Base-by-base conservation (phyloP, 148 eudicot genomes). In the Rhododendron williamsianum region DNA sequence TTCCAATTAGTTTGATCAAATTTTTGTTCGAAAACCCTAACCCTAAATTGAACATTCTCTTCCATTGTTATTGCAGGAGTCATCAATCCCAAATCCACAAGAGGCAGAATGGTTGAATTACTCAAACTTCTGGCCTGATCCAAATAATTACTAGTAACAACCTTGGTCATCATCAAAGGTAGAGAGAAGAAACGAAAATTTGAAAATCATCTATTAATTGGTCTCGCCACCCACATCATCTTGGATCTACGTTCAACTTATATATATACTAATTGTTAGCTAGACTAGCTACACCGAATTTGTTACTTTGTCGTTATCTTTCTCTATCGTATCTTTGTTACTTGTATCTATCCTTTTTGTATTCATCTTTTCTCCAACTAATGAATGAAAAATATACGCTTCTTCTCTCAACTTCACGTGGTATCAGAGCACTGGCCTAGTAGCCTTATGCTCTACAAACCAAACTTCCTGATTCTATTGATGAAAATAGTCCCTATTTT, bases 21-120 rank as follows among this genome's bases (percentile, higher is more conserved):
- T 46, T 10, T 11, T 13, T 51, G 3, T 51, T 11, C 56, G 18
- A n/a, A 82, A 84, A 83, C 84, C 86, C 86, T 89, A 87, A 87
- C 82, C 88, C 86, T 85, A 86, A 86, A 65, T 35, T 79, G 43
- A 30, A 74, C 65, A 27, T 86, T 12, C 15, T 38, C 52, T 78
- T 78, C 65, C 33, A 51, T 3, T 51, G 18, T 54, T 56, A 56
- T 56, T 90, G 89, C 93, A 94, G 98, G 98, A 92, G 84, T 87
- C 95, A 45, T 87, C 96, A 51, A 91, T 91, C 77, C 36, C 90
- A 81, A 92, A 91, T 85, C 89, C 90, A 79, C 91, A 89, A 91
- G 93, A 92, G 33, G 89, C 95, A 87, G 98, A 95, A 58, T 95
- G 98, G 98, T 83, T 95, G 89, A 95, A 93, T 91, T 95, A 90